Evolutionary conservation across 129 eudicot genomes (phyloP), one percentile per base, ranked within the genome.

Genomic region (Deinandra increscens): DNA sequence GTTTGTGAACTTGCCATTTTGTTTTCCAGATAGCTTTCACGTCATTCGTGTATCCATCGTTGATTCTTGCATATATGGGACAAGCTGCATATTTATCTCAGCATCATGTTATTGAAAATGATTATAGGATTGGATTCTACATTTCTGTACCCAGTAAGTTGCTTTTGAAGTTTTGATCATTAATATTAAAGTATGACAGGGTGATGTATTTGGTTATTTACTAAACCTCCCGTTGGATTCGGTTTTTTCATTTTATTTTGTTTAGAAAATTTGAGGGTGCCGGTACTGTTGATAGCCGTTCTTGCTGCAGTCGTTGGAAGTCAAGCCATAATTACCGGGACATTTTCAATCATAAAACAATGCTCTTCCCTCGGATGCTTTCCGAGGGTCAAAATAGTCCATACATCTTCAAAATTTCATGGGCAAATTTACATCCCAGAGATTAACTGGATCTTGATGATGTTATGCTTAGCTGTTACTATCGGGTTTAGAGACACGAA

Each of bases 291-390:
- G 65, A 85, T 89, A 69, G 98, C 98, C 56, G 73, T 93, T 53
- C 88, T 89, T 36, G 98, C 98, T 49, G 98, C 98, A 13, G 98
- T 93, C 0, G 97, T 93, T 33, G 98, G 97, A 55, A 89, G 98
- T 87, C 98, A 93, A 83, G 98, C 98, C 22, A 87, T 89, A 41
- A 93, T 93, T 8, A 93, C 98, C 0, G 98, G 98, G 60, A 89
- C 97, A 5, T 93, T 93, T 67, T 93, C 98, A 1, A 93, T 93
- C 19, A 93, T 93, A 29, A 93, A 93, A 56, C 98, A 93, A 75
- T 93, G 98, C 73, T 91, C 94, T 15, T 82, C 95, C 7, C 87
- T 93, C 1, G 98, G 97, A 33, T 93, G 98, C 79, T 93, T 93
- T 39, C 97, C 98, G 0, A 82, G 80, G 48, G 98, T 93, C 54